Evolutionary conservation across 345 rosid species (phyloP).

Genomic region (Hevea brasiliensis): DNA sequence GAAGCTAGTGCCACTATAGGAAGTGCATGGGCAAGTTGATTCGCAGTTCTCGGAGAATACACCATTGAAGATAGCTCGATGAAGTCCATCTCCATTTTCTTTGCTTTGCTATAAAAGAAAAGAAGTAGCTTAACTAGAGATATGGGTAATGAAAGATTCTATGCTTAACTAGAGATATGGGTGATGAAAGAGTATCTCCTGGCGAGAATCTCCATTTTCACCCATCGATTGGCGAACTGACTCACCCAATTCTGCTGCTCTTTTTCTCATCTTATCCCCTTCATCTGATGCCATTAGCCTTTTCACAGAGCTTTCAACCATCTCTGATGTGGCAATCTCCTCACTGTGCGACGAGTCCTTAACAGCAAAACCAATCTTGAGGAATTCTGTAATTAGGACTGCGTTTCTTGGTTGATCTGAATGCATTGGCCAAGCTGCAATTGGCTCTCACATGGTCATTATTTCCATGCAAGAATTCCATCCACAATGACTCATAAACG

Average conservation of each 20-base stretch:
- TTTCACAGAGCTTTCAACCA: constrained; percentile 31
- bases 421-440: constrained; percentile 65
- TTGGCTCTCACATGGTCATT: constrained; percentile 58
- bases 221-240: constrained; percentile 25
- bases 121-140: constrained; percentile 34
- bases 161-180: too few relatives aligned
- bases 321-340: constrained; percentile 22
- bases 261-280: constrained; percentile 47
- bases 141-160: constrained; percentile 50
- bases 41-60: too few relatives aligned
- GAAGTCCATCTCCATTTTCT: too few relatives aligned
- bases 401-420: constrained; percentile 61
- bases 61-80: too few relatives aligned
- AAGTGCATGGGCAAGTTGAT: too few relatives aligned
- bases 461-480: constrained; percentile 79
- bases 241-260: constrained; percentile 36
- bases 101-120: too few relatives aligned
- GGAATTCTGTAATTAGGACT: constrained; percentile 35
- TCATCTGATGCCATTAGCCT: constrained; percentile 49
- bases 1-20: too few relatives aligned
- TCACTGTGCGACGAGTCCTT: constrained; percentile 31
- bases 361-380: constrained; percentile 42
- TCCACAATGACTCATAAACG: constrained; percentile 64
- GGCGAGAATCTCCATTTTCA: constrained; percentile 41
- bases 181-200: too few relatives aligned